Base-by-base conservation (phyloP, 108 stramenopile genomes). In the Skeletonema grethae region DNA sequence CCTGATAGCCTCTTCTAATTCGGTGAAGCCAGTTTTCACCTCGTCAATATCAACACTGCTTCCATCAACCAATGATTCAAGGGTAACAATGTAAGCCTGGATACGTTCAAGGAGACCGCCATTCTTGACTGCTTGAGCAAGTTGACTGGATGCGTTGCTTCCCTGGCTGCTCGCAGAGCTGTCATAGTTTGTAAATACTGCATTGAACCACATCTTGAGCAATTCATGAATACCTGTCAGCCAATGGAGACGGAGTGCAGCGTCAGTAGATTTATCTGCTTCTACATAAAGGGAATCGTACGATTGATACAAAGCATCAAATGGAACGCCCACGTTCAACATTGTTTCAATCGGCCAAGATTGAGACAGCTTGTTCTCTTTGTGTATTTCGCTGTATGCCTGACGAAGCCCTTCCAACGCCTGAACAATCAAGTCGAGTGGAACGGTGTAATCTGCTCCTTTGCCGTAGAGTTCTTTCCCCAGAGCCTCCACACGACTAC, bases 321-420 rank as follows among this genome's bases (percentile, higher is more conserved):
- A 88, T 30, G 89, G 81, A 46, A 89, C 84, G 6, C 91, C 94
- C 63, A 80, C 81, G 18, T 76, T 76, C n/a, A 89, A 35, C 20
- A 95, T 67, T 31, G 86, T 74, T 30, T 81, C 64, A 35, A 84
- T 77, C 30, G 90, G 79, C 94, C 94, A 95, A 28, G 68, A 80
- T 20, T 67, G 64, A 59, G 72, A 68, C 15, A 62, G 20, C 20
- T 50, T 64, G 12, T 58, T 63, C 31, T 59, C 68, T 24, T 58
- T 35, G 24, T 69, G 66, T 28, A 74, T 58, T 22, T 53, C 55
- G 43, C 43, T 57, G 35, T 82, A 79, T 31, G 56, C 71, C 36
- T 73, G 84, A 11, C 87, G 82, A 32, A 89, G 74, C 30, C 86
- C 89, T 78, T 95, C 95, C 64, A 95, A 78, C 35, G 50, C 67